Percentiles rank a stretch among this genome's conserved stretches.
Evolutionary conservation across 2,329 filamentous ascomycete species (phyloP).

Genomic region (Botrytis byssoidea): DNA sequence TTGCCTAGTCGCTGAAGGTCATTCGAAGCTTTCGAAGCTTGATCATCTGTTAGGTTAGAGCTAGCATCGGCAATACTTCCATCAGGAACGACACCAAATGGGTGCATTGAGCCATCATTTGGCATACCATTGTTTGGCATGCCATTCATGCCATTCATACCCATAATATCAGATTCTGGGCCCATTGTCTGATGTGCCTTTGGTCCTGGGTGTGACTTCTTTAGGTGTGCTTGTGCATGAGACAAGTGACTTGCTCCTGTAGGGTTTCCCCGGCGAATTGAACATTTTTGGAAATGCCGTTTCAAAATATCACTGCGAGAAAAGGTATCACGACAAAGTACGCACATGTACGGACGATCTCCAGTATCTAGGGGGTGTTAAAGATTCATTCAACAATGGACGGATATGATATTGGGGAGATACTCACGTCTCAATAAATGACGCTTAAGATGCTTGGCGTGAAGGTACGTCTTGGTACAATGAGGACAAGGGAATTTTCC

Average conservation of each 20-base stretch:
- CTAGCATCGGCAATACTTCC: slow-evolving; percentile 36
- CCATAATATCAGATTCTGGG: slow-evolving; percentile 54
- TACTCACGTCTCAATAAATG: slow-evolving; percentile 90
- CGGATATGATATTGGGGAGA: slow-evolving; percentile 37
- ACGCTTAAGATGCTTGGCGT: slow-evolving; percentile 95
- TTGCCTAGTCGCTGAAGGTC: slow-evolving; percentile 59
- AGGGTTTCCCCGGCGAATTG: slow-evolving; percentile 90
- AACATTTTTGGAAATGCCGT: slow-evolving; percentile 99
- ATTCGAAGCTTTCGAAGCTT: slow-evolving; percentile 53
- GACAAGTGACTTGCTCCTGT: slow-evolving; percentile 93
- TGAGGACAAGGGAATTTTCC: slow-evolving; percentile 98
- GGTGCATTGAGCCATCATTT: slow-evolving; percentile 56
- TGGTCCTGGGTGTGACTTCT: slow-evolving; percentile 63
- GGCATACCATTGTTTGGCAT: slow-evolving; percentile 51
- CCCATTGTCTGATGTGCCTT: slow-evolving; percentile 53
- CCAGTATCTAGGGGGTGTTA: slow-evolving; percentile 71
- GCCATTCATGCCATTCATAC: slow-evolving; percentile 46
- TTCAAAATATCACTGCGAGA: slow-evolving; percentile 97
- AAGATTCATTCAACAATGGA: slow-evolving; percentile 20
- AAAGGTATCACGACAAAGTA: slow-evolving; percentile 96
- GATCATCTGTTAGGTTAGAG: slow-evolving; percentile 54
- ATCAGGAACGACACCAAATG: slow-evolving; percentile 55
- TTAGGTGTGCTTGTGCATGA: slow-evolving; percentile 85
- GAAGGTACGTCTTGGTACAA: slow-evolving; percentile 96
- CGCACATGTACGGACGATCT: slow-evolving; percentile 97